A percentile compares a stretch with the other conserved stretches of the same genome.
Conservation (phyloP, 1,284 basidiomycete species). For the Cryptococcus floricola region DNA sequence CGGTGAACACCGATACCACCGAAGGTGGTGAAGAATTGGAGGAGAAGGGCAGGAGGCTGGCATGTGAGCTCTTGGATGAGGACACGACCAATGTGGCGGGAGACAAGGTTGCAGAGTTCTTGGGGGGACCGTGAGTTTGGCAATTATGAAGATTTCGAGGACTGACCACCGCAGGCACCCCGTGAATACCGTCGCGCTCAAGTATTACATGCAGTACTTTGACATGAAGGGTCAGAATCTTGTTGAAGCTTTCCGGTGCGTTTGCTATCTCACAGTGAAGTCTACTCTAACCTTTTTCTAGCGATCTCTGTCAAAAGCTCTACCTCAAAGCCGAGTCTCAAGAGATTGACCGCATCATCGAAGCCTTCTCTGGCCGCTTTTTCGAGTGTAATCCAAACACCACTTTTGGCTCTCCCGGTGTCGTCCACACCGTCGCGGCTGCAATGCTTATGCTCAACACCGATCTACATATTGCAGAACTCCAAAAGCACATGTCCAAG, state of each 20-base stretch:
- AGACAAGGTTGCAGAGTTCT: conserved; percentile 93
- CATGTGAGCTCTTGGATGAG: conserved; percentile 77
- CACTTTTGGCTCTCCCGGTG: conserved; percentile 74
- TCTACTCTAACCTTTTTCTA: conserved; percentile 33
- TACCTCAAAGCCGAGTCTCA: conserved; percentile 95
- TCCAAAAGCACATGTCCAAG: conserved; percentile 85
- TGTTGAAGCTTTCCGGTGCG: conserved; percentile 83
- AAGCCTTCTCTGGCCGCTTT: conserved; percentile 82
- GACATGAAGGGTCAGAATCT: conserved; percentile 78
- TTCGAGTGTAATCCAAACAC: conserved; percentile 82
- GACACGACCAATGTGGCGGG: conserved; percentile 76
- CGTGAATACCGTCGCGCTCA: conserved; percentile 70
- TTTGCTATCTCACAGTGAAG: neutral
- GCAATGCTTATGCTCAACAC: conserved; percentile 94
- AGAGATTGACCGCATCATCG: conserved; percentile 93
- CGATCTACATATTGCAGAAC: conserved; percentile 91
- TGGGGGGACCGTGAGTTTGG: conserved; percentile 74
- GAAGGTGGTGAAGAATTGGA: conserved; percentile 47
- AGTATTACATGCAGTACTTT: conserved; percentile 81
- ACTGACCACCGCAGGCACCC: conserved; percentile 54
- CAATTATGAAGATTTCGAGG: neutral
- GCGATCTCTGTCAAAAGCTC: conserved; percentile 82
- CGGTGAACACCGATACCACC: neutral
- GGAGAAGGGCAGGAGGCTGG: conserved; percentile 65
- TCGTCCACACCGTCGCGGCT: conserved; percentile 89